Conservation (phyloP, 768 basidiomycete species). For the Psilocybe sp. region DNA sequence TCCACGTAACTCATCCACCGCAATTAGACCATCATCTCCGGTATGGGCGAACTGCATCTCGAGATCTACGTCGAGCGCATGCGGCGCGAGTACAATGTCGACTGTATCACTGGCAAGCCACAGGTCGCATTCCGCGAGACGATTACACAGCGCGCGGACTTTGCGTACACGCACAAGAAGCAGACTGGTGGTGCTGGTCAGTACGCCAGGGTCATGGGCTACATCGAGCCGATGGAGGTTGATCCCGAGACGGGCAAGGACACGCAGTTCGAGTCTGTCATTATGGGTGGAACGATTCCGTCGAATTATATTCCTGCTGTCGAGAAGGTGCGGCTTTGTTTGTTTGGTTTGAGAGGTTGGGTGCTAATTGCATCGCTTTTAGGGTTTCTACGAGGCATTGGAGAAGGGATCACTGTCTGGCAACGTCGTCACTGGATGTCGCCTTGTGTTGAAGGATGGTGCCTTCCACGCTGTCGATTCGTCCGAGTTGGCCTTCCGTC, state of each 20-base stretch:
- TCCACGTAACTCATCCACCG: neutral
- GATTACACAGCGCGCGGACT: constrained; percentile 76
- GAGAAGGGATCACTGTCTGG: constrained; percentile 90
- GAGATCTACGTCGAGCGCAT: constrained; percentile 99
- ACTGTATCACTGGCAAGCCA: constrained; percentile 92
- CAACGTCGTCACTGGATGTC: constrained; percentile 81
- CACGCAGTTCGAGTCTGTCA: constrained; percentile 76
- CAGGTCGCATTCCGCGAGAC: constrained; percentile 97
- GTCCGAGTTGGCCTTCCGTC: constrained; percentile 91
- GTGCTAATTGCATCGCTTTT: constrained; percentile 1
- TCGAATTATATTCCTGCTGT: constrained; percentile 90
- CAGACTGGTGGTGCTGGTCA: constrained; percentile 98
- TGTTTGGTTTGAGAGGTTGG: neutral
- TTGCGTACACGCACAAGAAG: constrained; percentile 95
- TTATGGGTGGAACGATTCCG: constrained; percentile 93
- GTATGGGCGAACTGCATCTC: constrained; percentile 98
- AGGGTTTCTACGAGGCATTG: constrained; percentile 95
- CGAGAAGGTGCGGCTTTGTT: constrained; percentile 65
- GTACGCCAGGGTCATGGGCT: constrained; percentile 89
- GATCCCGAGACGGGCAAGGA: constrained; percentile 79
- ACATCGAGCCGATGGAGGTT: constrained; percentile 84
- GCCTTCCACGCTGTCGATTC: constrained; percentile 94
- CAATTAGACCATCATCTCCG: constrained; percentile 91
- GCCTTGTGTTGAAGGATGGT: constrained; percentile 89
- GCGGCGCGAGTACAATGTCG: constrained; percentile 94